These are phyloP conservation scores for Hanseniaspora jakobsenii DNA, from an alignment of 805 yeast genomes.

Conservation along the genomic window DNA sequence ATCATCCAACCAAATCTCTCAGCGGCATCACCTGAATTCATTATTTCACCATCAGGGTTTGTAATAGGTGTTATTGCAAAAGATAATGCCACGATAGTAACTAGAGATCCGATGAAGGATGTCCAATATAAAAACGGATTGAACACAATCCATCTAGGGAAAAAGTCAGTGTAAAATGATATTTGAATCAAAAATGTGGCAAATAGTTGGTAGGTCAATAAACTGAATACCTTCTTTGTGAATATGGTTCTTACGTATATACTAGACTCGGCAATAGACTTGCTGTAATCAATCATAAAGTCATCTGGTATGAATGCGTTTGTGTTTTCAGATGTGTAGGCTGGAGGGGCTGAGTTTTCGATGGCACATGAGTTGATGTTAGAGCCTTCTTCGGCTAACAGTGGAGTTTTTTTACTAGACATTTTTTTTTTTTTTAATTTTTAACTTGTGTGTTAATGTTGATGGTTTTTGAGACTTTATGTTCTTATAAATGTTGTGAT, in stretches of 20 bases:
- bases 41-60: constrained; percentile 13
- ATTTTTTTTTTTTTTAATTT: no score
- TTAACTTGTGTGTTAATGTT: no score
- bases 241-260: constrained; percentile 64
- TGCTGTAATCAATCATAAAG: constrained; percentile 54
- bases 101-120: constrained; percentile 33
- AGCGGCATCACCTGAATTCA: constrained; percentile 6
- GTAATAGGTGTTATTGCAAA: constrained; percentile 36
- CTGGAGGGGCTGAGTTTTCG: no score
- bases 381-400: background rate
- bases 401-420: no score
- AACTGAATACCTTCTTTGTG: constrained; percentile 64
- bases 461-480: background rate
- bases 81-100: constrained; percentile 51
- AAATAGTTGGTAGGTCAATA: constrained; percentile 52
- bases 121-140: constrained; percentile 10
- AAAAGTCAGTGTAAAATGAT: constrained; percentile 19
- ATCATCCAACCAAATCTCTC: constrained; percentile 26
- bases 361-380: background rate
- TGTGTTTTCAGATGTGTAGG: constrained; percentile 6
- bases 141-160: constrained; percentile 6
- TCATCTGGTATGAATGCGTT: constrained; percentile 45
- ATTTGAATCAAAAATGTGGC: constrained; percentile 38
- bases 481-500: no score
- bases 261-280: constrained; percentile 66